Evolutionary conservation across 225 moss, liverwort and hornwort genomes (phyloP).

Genomic region (Lunularia cruciata): DNA sequence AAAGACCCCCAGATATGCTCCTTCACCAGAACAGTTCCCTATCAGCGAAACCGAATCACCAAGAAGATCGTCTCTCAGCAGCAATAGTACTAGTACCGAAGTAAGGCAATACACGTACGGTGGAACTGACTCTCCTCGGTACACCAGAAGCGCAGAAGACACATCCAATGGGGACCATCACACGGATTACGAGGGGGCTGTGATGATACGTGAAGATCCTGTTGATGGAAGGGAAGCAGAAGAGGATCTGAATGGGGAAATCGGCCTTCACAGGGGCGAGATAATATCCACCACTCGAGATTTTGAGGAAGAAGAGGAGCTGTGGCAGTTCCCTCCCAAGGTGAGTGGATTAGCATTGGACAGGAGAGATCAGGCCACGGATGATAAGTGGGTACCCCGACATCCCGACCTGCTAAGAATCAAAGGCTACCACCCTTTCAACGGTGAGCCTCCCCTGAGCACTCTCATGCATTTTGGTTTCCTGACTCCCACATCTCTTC

Average conservation of each 20-base stretch:
- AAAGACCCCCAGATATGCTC: constrained; percentile 16
- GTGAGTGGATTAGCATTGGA: constrained; percentile 37
- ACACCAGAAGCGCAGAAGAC: too few relatives aligned
- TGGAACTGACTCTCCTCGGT: background rate
- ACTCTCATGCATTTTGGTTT: constrained; percentile 52
- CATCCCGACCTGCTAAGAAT: constrained; percentile 46
- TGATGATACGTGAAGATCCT: constrained; percentile 19
- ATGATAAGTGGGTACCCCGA: constrained; percentile 47
- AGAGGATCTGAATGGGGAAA: constrained; percentile 19
- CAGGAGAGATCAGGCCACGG: constrained; percentile 36
- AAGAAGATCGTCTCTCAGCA: constrained; percentile 10
- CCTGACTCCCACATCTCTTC: constrained; percentile 42
- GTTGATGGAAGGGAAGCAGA: constrained; percentile 24
- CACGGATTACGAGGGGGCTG: constrained; percentile 3
- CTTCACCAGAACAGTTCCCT: background rate
- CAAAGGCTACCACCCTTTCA: constrained; percentile 37
- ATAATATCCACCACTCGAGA: constrained; percentile 16
- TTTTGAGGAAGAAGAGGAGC: constrained; percentile 33
- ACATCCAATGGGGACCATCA: background rate
- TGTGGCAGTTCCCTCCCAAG: constrained; percentile 41
- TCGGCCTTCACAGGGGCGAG: constrained; percentile 15
- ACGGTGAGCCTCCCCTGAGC: constrained; percentile 35
- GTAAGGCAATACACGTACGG: background rate
- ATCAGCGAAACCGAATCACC: constrained; percentile 12
- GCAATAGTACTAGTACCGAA: background rate